Evolutionary conservation across 306 rosid genomes (phyloP).

Genomic region (Spatholobus suberectus): DNA sequence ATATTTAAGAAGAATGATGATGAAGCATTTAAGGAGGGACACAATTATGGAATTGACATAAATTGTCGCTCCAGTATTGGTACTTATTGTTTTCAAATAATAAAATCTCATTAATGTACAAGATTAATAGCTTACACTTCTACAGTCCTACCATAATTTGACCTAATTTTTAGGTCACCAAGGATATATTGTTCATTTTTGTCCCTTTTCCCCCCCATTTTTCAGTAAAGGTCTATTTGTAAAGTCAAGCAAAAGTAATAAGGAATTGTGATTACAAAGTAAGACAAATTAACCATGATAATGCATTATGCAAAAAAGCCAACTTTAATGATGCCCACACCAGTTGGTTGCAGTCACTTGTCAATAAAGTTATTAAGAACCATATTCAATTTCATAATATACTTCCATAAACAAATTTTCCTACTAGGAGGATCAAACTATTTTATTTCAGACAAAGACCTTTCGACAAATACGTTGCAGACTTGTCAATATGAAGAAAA

Average conservation of each 20-base stretch:
- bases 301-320: not conserved
- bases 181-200: not conserved
- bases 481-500: not conserved
- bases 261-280: not conserved
- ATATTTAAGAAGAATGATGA: not conserved
- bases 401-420: not conserved
- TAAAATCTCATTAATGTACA: not conserved
- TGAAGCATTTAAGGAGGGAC: not conserved
- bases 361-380: not conserved
- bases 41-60: not conserved
- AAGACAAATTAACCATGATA: not conserved
- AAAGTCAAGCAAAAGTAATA: not conserved
- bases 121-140: not conserved
- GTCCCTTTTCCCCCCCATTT: not conserved
- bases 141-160: not conserved
- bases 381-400: not conserved
- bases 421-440: not conserved
- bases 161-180: not conserved
- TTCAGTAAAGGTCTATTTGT: not conserved
- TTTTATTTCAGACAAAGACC: constrained; percentile 11
- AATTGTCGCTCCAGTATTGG: not conserved
- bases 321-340: not conserved
- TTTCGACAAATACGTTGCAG: not conserved
- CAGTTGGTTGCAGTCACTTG: not conserved
- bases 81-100: not conserved